A percentile compares a stretch with the other conserved stretches of the same genome.
Conservation (phyloP, 352 stramenopile genomes). For the Thalassiosira livingstoniorum region DNA sequence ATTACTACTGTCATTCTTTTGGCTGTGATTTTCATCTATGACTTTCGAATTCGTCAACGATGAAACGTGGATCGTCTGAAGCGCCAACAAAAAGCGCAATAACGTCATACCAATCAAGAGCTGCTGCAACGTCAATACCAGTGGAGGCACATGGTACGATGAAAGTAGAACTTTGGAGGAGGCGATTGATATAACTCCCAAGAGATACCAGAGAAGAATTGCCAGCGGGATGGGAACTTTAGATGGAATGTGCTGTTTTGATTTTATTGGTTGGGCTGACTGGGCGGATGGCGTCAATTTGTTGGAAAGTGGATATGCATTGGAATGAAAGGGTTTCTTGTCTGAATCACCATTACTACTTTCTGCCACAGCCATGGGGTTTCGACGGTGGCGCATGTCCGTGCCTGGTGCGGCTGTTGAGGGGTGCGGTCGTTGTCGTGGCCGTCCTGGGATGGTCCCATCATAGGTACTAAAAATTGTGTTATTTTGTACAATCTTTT, state of each 20-base stretch:
- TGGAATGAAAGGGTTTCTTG: no score
- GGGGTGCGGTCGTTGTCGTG: conserved; percentile 14
- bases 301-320: no score
- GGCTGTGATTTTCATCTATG: not conserved
- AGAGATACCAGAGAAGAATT: conserved; percentile 79
- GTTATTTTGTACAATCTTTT: no score
- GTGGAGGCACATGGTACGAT: conserved; percentile 57
- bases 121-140: conserved; percentile 80
- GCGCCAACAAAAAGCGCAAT: conserved; percentile 43
- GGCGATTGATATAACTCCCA: conserved; percentile 79
- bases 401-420: not conserved
- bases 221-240: conserved; percentile 54
- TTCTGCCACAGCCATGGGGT: not conserved
- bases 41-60: not conserved
- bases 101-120: conserved; percentile 74
- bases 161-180: conserved; percentile 79
- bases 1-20: conserved; percentile 12
- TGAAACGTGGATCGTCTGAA: conserved; percentile 2
- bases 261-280: no score
- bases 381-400: not conserved
- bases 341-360: not conserved
- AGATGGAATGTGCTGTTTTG: conserved; percentile 14
- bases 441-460: not conserved
- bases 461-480: no score
- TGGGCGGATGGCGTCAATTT: no score